These are phyloP conservation scores for Fusarium haematococcum DNA, from an alignment of 2,329 filamentous ascomycete genomes.

Conservation along the genomic window DNA sequence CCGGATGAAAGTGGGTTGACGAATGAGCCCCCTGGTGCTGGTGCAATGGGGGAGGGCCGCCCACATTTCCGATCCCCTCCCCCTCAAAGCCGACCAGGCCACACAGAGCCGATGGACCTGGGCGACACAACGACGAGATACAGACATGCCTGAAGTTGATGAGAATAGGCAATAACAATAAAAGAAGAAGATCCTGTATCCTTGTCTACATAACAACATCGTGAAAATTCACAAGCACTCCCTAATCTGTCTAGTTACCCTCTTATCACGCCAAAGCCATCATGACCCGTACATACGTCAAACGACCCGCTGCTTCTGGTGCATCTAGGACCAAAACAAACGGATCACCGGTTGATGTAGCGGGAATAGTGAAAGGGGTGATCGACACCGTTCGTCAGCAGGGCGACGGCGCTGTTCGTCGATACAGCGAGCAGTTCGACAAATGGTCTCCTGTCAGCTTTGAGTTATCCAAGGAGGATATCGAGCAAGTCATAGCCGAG, in stretches of 20 bases:
- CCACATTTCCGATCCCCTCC: slow-evolving; percentile 1
- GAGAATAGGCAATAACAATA: not conserved
- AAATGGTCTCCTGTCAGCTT: slow-evolving; percentile 63
- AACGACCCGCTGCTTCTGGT: not conserved
- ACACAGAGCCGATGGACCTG: not conserved
- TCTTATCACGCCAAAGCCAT: not conserved
- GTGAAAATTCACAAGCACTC: not conserved
- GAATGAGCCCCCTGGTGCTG: not conserved
- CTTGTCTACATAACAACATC: not conserved
- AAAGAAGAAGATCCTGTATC: not conserved
- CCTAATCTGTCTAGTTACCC: not conserved
- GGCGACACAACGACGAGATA: not conserved
- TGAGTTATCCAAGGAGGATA: slow-evolving; percentile 58
- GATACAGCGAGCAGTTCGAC: slow-evolving; percentile 66
- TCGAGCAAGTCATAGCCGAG: slow-evolving; percentile 55
- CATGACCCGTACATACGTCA: slow-evolving; percentile 1
- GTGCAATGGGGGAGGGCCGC: not conserved
- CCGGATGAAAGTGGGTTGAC: not conserved
- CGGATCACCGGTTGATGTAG: not conserved
- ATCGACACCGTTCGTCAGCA: slow-evolving; percentile 27
- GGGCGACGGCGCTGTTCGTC: slow-evolving; percentile 60
- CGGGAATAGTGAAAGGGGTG: not conserved
- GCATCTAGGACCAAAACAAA: not conserved
- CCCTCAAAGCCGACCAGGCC: not conserved
- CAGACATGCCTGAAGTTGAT: not conserved